phyloP scores from a whole-genome alignment of 2,329 filamentous ascomycete species.

The Lachnellula willkommii region DNA sequence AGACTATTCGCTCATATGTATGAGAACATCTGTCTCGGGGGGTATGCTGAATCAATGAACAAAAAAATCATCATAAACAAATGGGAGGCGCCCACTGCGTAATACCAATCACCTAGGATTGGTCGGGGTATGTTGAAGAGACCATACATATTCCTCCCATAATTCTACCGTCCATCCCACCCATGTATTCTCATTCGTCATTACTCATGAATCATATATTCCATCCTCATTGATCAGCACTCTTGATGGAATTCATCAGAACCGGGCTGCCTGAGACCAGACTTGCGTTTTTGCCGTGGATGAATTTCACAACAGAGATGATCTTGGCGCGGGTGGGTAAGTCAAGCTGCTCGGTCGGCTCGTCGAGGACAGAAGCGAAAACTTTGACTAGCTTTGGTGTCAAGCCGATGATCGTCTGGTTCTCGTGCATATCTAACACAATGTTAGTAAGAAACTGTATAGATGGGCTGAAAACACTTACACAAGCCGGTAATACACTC shows the following conservation, averaged over 20 bases:
- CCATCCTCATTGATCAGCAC: neutral
- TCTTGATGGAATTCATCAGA: conserved; percentile 16
- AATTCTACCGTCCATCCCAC: neutral
- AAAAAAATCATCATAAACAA: neutral
- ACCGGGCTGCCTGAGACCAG: conserved; percentile 25
- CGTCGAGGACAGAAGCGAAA: conserved; percentile 66
- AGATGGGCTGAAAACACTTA: conserved; percentile 40
- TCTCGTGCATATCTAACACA: conserved; percentile 55
- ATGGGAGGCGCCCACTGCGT: neutral
- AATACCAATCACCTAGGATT: neutral
- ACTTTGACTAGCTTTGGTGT: conserved; percentile 65
- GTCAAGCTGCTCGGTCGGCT: conserved; percentile 71
- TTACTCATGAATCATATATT: neutral
- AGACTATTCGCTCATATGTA: neutral
- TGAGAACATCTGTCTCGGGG: neutral
- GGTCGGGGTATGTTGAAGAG: neutral
- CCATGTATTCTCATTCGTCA: neutral
- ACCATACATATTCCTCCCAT: neutral
- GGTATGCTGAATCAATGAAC: conserved; percentile 4
- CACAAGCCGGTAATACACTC: conserved; percentile 84
- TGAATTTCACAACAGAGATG: conserved; percentile 52
- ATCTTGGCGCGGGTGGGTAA: conserved; percentile 64
- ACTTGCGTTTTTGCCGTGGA: conserved; percentile 26
- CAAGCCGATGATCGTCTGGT: conserved; percentile 63
- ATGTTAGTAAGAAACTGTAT: conserved; percentile 4